phyloP scores from a whole-genome alignment of 805 yeast genomes.

The Clavispora fructus region DNA sequence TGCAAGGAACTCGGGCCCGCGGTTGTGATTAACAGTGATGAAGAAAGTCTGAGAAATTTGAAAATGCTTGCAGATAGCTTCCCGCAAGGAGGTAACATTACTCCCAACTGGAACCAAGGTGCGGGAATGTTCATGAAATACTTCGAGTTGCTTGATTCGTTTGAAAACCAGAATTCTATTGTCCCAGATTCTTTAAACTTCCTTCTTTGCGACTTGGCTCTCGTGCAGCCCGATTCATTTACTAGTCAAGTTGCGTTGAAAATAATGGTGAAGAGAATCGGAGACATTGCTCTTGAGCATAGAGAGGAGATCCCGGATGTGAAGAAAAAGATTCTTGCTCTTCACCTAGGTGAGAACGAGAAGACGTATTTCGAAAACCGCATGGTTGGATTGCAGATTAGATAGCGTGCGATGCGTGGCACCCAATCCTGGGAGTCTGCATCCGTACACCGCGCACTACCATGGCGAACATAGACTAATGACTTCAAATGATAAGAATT shows the following conservation, averaged over 20 bases:
- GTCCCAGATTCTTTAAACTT: constrained; percentile 24
- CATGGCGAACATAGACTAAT: neutral
- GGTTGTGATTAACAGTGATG: constrained; percentile 49
- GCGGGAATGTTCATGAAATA: constrained; percentile 55
- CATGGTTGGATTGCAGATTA: constrained; percentile 1
- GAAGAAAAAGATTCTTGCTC: constrained; percentile 27
- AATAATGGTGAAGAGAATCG: constrained; percentile 48
- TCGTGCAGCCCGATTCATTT: constrained; percentile 21
- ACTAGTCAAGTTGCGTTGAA: constrained; percentile 41
- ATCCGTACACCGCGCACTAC: constrained; percentile 1
- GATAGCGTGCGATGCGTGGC: neutral
- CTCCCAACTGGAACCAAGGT: constrained; percentile 51
- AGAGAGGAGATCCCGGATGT: constrained; percentile 15
- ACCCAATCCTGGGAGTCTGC: neutral
- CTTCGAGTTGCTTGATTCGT: constrained; percentile 23
- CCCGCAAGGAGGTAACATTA: constrained; percentile 35
- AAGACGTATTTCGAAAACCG: constrained; percentile 24
- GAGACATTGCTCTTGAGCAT: constrained; percentile 30
- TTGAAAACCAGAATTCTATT: constrained; percentile 11
- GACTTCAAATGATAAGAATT: neutral
- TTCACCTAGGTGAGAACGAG: constrained; percentile 46
- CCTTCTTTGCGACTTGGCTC: constrained; percentile 43
- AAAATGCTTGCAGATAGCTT: constrained; percentile 35
- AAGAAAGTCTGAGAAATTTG: constrained; percentile 30
- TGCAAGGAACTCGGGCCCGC: constrained; percentile 65